Base-by-base conservation (phyloP, 1,139 yeast genomes). In the Blastobotrys buckinghamii region DNA sequence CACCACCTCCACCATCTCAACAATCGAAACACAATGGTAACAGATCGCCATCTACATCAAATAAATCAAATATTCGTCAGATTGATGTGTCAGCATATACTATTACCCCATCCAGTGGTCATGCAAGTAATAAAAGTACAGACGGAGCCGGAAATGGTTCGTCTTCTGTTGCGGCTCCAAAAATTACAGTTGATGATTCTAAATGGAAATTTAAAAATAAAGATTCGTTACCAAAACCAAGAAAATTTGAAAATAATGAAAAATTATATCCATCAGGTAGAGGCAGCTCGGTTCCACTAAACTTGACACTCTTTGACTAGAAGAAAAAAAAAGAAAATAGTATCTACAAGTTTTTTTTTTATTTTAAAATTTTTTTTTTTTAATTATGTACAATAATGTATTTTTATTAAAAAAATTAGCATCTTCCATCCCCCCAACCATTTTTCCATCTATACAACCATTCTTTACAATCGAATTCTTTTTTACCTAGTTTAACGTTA, bases 201-300 rank as follows among this genome's bases (percentile, higher is more conserved):
- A 72, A 94, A 56, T 92, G 83, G 71, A 79, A 75, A 59, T 92
- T 90, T 71, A 66, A 70, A 13, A 85, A 86, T 64, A 75, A 79
- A 26, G 69, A 70, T 45, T 83, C 87, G 22, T 72, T 92, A 47
- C 97, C 98, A 0, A 79, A 79, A 58, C 97, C 97, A 15, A 74
- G 97, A 58, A 74, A 78, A 50, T 86, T 84, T 59, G 82, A 79
- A 48, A 84, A 80, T 12, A 76, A 74, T 48, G 76, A 76, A 50
- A 89, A 90, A 64, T 71, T 88, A 57, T 92, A 92, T 67, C 97
- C 97, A 13, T 87, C 96, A 70, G 97, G 98, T 7, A 78, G 97
- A 62, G 98, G 98, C 1, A 81, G 90, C 29, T 87, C 96, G 30
- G 95, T 92, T 37, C 97, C 97, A 1, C 71, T 92, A 57, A 82